Evolutionary conservation across 129 eudicot species (phyloP), one percentile per base, ranked within the genome.

Genomic region (Pseudognaphalium luteoalbum): DNA sequence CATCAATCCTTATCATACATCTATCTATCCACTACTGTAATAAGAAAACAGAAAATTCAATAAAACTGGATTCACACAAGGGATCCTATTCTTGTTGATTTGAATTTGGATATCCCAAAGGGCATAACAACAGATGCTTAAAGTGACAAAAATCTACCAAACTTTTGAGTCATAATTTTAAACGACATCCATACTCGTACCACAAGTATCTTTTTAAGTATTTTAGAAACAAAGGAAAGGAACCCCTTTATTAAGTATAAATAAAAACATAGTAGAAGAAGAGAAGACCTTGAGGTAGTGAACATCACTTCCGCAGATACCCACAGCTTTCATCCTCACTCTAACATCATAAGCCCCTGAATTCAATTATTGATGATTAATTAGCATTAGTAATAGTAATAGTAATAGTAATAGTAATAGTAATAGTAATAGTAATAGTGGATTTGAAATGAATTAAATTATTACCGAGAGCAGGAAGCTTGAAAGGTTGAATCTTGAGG

Each of bases 381-480:
- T 47, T 37, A 37, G 42, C 5, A 11, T 47, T 37, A 37, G 42
- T 37, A 2, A 37, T 37, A 37, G 42, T 37, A 7, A 37, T 37
- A 35, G 41, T 35, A 35, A 35, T 35, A n/a, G n/a, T n/a, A n/a
- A n/a, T n/a, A n/a, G n/a, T n/a, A n/a, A n/a, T n/a, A 37, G 42
- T 37, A 2, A 37, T 37, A 37, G 42, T 37, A 7, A 37, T 37
- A 47, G 16, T 5, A 47, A 47, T 11, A 47, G 54, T 62, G 67
- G 14, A 28, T 57, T 19, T n/a, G 25, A 66, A 66, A 2, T 19
- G 19, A 33, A 34, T 22, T 25, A 1, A 25, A 25, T 25, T 81
- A 25, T 25, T 81, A 94, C 98, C 99, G 22, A 94, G 92, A 85
- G 94, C 64, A 42, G 97, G 98, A 44, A 94, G 98, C 39, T 84